Evolutionary conservation across 306 rosid species (phyloP).

Genomic region (Mimosa pudica): DNA sequence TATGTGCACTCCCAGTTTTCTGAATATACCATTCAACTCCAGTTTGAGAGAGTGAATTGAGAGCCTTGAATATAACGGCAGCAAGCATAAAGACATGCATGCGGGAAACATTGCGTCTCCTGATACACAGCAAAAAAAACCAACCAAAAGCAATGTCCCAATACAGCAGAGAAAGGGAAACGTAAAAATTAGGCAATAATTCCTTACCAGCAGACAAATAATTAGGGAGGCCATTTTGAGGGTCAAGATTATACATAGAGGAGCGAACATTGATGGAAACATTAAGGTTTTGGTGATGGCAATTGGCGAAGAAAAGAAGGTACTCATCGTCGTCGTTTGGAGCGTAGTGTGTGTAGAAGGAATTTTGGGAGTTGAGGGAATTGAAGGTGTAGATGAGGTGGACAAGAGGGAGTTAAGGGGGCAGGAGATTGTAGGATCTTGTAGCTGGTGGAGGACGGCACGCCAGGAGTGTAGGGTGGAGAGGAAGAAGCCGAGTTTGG

Average conservation of each 20-base stretch:
- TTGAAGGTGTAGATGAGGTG: slow-evolving; percentile 61
- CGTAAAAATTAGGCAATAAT: slow-evolving; percentile 72
- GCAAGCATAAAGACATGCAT: slow-evolving; percentile 96
- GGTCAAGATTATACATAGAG: slow-evolving; percentile 89
- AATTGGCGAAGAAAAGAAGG: slow-evolving; percentile 84
- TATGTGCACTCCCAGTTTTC: slow-evolving; percentile 87
- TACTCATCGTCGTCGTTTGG: slow-evolving; percentile 81
- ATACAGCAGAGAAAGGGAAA: slow-evolving; percentile 44
- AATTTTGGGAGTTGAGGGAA: slow-evolving; percentile 35
- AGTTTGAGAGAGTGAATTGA: slow-evolving; percentile 78
- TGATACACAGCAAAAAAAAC: slow-evolving; percentile 34
- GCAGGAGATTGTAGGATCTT: slow-evolving; percentile 63
- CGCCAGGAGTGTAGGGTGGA: slow-evolving; percentile 79
- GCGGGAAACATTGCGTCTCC: slow-evolving; percentile 56
- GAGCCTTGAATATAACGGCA: slow-evolving; percentile 66
- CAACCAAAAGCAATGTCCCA: too few species aligned
- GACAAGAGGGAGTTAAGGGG: slow-evolving; percentile 67
- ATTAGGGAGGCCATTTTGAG: slow-evolving; percentile 37
- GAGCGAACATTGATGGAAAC: slow-evolving; percentile 76
- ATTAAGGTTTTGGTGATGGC: slow-evolving; percentile 44
- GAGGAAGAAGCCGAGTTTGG: slow-evolving; percentile 80
- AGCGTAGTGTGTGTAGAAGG: slow-evolving; percentile 30
- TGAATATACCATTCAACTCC: slow-evolving; percentile 86
- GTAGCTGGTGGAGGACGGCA: slow-evolving; percentile 75
- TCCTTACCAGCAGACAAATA: slow-evolving; percentile 76